These are phyloP conservation scores for Termitomyces sp. DNA, from an alignment of 768 basidiomycete genomes.

Conservation along the genomic window DNA sequence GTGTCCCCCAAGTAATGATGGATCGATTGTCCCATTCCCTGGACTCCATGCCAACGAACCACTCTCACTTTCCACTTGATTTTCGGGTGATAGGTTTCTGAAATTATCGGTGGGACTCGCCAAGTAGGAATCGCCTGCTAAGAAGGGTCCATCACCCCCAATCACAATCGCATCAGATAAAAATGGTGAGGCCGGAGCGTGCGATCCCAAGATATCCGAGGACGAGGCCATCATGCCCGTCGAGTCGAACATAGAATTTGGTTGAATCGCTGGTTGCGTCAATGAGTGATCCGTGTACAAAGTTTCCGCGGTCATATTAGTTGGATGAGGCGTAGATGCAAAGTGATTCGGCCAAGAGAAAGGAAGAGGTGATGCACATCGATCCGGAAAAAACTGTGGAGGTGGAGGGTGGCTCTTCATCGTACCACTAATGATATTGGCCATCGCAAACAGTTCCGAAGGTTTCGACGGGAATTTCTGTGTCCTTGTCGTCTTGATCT, in stretches of 20 bases:
- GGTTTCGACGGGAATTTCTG: neutral
- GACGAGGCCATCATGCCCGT: neutral
- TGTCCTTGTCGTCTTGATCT: neutral
- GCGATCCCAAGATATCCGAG: neutral
- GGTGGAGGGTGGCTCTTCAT: neutral
- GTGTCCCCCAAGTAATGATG: slow-evolving; percentile 12
- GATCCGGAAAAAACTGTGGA: neutral
- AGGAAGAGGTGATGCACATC: neutral
- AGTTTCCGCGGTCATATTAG: neutral
- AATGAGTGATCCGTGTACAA: neutral
- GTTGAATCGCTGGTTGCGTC: neutral
- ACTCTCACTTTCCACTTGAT: neutral
- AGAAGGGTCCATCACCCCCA: neutral
- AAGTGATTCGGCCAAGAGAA: neutral
- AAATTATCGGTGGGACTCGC: neutral
- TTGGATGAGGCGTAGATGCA: neutral
- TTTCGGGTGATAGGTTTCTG: neutral
- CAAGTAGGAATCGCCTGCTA: neutral
- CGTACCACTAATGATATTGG: neutral
- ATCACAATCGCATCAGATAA: neutral
- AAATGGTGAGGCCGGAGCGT: slow-evolving; percentile 1
- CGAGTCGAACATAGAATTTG: neutral
- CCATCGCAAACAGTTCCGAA: neutral
- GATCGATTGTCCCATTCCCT: slow-evolving; percentile 16
- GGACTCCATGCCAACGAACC: neutral